Conservation (phyloP, 1,284 basidiomycete species). For the Puccinia coronata region DNA sequence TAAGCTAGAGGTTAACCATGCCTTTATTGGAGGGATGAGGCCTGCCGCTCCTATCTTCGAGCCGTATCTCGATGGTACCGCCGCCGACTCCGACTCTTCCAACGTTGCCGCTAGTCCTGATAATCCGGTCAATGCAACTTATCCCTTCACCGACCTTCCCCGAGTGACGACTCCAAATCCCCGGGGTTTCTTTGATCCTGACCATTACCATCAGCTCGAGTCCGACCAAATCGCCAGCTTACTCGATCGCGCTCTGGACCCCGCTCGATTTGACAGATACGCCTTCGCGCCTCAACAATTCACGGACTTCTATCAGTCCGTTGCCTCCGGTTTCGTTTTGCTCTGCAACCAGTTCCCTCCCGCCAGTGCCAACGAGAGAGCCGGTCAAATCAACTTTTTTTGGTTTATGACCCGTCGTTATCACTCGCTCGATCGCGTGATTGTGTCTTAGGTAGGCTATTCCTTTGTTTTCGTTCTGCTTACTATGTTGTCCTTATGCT, state of each 20-base stretch:
- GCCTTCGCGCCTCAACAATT: not conserved
- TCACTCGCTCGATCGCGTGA: not conserved
- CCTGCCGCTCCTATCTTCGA: too few species aligned
- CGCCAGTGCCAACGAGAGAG: not conserved
- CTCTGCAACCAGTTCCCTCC: not conserved
- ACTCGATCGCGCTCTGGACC: not conserved
- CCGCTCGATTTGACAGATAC: not conserved
- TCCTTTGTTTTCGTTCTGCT: too few species aligned
- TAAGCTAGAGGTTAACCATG: too few species aligned
- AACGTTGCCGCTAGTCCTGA: too few species aligned
- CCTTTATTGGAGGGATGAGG: too few species aligned
- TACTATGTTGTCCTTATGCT: too few species aligned
- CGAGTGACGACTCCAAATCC: not conserved
- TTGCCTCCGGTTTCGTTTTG: not conserved
- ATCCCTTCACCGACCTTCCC: not conserved
- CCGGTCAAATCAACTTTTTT: not conserved
- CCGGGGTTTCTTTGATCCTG: not conserved
- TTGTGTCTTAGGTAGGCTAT: too few species aligned
- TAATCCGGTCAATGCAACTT: too few species aligned
- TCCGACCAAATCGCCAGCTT: too few species aligned
- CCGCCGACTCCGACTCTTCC: too few species aligned
- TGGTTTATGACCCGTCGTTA: not conserved
- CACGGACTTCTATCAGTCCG: not conserved
- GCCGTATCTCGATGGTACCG: too few species aligned
- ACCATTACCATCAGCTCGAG: not conserved